Base-by-base conservation (phyloP, 2,329 filamentous ascomycete genomes). In the Amauroascus niger region DNA sequence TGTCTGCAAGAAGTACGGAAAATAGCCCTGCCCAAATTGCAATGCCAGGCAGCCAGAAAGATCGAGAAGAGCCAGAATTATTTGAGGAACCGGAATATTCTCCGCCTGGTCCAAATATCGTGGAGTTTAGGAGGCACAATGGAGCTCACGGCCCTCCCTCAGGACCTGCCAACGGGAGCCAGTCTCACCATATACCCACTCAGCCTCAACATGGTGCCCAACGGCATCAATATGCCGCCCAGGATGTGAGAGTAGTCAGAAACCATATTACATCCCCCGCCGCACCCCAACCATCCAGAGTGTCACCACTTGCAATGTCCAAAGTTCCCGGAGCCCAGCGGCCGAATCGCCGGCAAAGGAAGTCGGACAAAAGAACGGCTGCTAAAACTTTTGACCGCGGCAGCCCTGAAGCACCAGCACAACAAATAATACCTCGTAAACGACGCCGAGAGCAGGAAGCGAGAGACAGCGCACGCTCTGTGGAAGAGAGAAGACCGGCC, bases 281-380 rank as follows among this genome's bases (percentile, higher is more conserved):
- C 64, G 87, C 87, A 49, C 86, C 87, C 24, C 86, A 87, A 63
- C 86, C 87, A 51, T 82, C 83, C 47, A 84, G 87, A 64, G 81
- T 81, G 22, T 80, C 79, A 24, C 78, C 79, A 45, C 68, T 82
- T 57, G 75, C 79, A 54, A 71, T 74, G 43, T 67, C 75, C 53
- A 80, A 79, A 64, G 68, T 72, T 51, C 70, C 76, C 56, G 67
- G 71, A 48, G 63, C 77, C 76, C 85, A 58, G 65, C 84, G 70
- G 72, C 78, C 61, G 69, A 72, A 64, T 41, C 67, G 71, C 22
- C 68, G 68, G 58, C 74, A 69, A 44, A 65, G 65, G 52, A 61
- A 56, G 24, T 55, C 59, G 33, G 63, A 65, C 18, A 64, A 60
- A 33, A 57, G 61, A 46, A 58, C 61, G 16, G 61, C 61, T 35